Conservation (phyloP, 2,329 filamentous ascomycete genomes). For the Cytospora piceae region DNA sequence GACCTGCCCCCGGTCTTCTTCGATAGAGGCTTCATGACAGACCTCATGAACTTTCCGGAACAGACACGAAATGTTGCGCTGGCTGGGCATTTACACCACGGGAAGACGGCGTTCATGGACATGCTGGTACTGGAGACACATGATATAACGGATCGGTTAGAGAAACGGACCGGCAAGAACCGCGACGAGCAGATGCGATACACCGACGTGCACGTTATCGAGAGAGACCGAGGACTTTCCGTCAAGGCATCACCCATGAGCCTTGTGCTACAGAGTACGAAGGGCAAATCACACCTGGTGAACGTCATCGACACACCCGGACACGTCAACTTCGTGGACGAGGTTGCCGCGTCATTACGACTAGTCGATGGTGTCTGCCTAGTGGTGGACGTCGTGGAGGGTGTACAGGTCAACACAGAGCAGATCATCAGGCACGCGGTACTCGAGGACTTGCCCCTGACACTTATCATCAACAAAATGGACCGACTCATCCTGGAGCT, state of each 20-base stretch:
- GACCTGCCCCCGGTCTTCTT: slow-evolving; percentile 89
- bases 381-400: slow-evolving; percentile 94
- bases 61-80: slow-evolving; percentile 93
- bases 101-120: slow-evolving; percentile 97
- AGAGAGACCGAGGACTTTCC: slow-evolving; percentile 87
- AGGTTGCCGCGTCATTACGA: slow-evolving; percentile 85
- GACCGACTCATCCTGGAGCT: slow-evolving; percentile 92
- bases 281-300: slow-evolving; percentile 91
- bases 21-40: slow-evolving; percentile 89
- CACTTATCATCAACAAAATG: slow-evolving; percentile 95
- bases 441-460: slow-evolving; percentile 84
- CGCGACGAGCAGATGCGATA: slow-evolving; percentile 91
- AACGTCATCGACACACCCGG: slow-evolving; percentile 96
- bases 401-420: slow-evolving; percentile 98
- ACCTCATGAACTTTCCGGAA: slow-evolving; percentile 94
- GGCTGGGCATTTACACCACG: slow-evolving; percentile 92
- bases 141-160: slow-evolving; percentile 76
- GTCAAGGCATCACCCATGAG: slow-evolving; percentile 96
- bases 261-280: slow-evolving; percentile 82
- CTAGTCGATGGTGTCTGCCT: slow-evolving; percentile 90
- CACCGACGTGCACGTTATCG: slow-evolving; percentile 87
- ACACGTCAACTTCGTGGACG: slow-evolving; percentile 98
- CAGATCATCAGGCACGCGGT: slow-evolving; percentile 97
- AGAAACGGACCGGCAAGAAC: slow-evolving; percentile 79
- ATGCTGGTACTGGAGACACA: slow-evolving; percentile 97